A percentile compares a stretch with the other conserved stretches of the same genome.
phyloP scores from a whole-genome alignment of 805 yeast species.

The Saccharomycopsis fibuligera region DNA sequence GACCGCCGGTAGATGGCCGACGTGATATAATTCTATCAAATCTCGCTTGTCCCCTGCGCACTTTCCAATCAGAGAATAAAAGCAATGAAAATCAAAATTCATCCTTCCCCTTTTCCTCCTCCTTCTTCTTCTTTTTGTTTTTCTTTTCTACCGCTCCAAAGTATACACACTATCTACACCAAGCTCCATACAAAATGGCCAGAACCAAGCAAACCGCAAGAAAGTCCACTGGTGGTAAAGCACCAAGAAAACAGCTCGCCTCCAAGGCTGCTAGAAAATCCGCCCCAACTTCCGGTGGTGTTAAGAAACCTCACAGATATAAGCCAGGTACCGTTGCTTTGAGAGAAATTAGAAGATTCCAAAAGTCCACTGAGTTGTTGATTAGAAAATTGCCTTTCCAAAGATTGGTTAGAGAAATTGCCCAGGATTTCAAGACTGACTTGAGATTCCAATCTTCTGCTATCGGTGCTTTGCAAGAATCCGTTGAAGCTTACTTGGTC shows the following conservation, averaged over 20 bases:
- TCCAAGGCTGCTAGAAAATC: conserved; percentile 92
- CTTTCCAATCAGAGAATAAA: not conserved
- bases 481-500: conserved; percentile 96
- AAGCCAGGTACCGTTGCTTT: conserved; percentile 96
- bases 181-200: conserved; percentile 76
- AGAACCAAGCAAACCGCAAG: conserved; percentile 93
- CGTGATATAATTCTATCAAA: no score
- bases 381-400: conserved; percentile 97
- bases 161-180: no score
- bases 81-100: not conserved
- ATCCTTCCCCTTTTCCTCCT: no score
- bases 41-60: no score
- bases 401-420: conserved; percentile 92
- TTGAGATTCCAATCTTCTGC: conserved; percentile 97
- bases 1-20: no score
- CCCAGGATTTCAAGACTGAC: conserved; percentile 89
- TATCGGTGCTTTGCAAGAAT: conserved; percentile 95
- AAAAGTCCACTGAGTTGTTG: conserved; percentile 89
- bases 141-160: not conserved
- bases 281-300: conserved; percentile 90
- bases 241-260: conserved; percentile 90
- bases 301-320: conserved; percentile 92
- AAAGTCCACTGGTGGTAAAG: conserved; percentile 94
- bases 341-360: conserved; percentile 97
- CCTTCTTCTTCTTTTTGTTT: conserved; percentile 2